phyloP scores from a whole-genome alignment of 2,329 filamentous ascomycete species.

The Trichoderma endophyticum region DNA sequence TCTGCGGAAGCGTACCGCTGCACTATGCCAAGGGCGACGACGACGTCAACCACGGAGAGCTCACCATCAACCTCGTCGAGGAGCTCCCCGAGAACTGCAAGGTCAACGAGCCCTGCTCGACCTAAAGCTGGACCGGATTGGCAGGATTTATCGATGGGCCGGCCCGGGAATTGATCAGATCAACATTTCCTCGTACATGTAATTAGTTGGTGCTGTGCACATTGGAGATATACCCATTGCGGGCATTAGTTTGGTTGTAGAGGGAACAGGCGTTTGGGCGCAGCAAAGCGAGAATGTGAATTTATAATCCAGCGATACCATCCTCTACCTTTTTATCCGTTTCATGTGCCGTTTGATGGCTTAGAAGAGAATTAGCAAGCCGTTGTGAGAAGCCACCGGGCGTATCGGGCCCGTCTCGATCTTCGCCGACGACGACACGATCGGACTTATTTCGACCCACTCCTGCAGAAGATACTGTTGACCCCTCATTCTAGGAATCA shows the following conservation, averaged over 20 bases:
- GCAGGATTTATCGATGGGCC: neutral
- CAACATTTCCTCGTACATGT: neutral
- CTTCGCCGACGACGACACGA: neutral
- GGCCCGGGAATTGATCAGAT: neutral
- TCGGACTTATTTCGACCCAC: neutral
- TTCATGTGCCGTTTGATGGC: neutral
- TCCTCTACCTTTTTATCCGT: neutral
- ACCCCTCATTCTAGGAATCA: neutral
- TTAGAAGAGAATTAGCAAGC: neutral
- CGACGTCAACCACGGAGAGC: constrained; percentile 10
- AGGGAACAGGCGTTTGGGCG: constrained; percentile 11
- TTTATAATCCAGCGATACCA: neutral
- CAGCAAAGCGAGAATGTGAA: neutral
- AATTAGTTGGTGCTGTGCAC: neutral
- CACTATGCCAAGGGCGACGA: constrained; percentile 9
- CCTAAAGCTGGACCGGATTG: neutral
- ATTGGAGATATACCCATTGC: neutral
- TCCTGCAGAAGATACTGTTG: neutral
- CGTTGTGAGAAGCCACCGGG: neutral
- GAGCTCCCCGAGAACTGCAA: constrained; percentile 5
- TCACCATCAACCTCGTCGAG: constrained; percentile 9
- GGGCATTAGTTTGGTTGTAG: neutral
- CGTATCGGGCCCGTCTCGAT: neutral
- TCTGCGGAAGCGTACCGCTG: constrained; percentile 11
- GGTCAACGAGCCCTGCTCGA: neutral